Evolutionary conservation across 768 basidiomycete genomes (phyloP).

Genomic region (Gymnopilus junonius): DNA sequence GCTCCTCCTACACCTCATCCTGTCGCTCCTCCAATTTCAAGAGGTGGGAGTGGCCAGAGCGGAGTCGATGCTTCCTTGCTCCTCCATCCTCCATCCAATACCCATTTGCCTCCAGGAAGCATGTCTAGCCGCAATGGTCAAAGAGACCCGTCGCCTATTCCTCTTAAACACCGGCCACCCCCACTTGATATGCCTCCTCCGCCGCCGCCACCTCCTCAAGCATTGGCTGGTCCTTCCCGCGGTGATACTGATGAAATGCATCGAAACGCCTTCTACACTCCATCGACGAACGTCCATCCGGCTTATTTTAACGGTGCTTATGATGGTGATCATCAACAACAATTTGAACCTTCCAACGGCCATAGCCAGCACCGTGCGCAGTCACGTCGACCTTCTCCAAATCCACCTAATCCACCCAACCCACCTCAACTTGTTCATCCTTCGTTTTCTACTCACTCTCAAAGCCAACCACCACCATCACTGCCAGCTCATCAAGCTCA

Average conservation of each 20-base stretch:
- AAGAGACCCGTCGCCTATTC: constrained; percentile 16
- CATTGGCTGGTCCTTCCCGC: not conserved
- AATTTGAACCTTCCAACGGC: not conserved
- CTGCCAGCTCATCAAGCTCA: not conserved
- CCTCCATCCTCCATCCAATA: not conserved
- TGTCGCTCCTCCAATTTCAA: not conserved
- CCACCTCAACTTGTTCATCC: not conserved
- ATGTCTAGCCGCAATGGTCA: constrained; percentile 4
- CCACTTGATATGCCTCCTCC: constrained; percentile 12
- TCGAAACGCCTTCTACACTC: not conserved
- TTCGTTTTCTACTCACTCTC: not conserved
- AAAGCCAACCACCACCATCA: not conserved
- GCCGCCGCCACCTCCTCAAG: constrained; percentile 11
- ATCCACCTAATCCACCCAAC: constrained; percentile 9
- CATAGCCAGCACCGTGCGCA: not conserved
- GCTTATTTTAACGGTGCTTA: not conserved
- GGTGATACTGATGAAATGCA: not conserved
- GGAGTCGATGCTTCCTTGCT: not conserved
- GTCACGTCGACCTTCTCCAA: constrained; percentile 1
- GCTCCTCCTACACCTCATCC: not conserved
- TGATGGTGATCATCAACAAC: not conserved
- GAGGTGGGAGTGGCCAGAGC: not conserved
- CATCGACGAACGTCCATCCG: not conserved
- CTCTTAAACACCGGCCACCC: constrained; percentile 13
- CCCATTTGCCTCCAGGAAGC: not conserved